Conservation (phyloP, 2,329 filamentous ascomycete species). For the Chaetomium strumarium region DNA sequence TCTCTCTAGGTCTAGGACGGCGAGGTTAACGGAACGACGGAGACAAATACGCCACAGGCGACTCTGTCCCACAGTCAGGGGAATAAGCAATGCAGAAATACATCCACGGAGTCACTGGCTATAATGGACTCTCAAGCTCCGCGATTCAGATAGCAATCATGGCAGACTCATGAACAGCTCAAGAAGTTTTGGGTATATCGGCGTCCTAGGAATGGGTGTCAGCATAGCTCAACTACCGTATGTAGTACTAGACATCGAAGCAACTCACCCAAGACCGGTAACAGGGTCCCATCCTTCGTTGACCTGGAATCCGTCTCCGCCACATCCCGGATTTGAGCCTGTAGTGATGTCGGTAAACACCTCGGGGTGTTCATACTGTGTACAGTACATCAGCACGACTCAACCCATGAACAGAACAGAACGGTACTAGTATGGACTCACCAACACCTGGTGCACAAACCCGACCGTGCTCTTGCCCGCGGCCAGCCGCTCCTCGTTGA, state of each 20-base stretch:
- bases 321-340: constrained; percentile 34
- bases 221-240: background rate
- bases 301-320: constrained; percentile 37
- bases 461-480: constrained; percentile 42
- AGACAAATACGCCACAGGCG: too few relatives aligned
- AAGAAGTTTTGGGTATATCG: constrained; percentile 11
- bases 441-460: constrained; percentile 47
- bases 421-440: constrained; percentile 12
- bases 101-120: too few relatives aligned
- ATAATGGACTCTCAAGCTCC: too few relatives aligned
- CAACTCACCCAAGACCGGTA: constrained; percentile 30
- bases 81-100: too few relatives aligned
- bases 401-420: background rate
- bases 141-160: background rate
- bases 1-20: too few relatives aligned
- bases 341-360: constrained; percentile 30
- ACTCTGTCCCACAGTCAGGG: too few relatives aligned
- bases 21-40: too few relatives aligned
- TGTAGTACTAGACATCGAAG: background rate
- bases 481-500: constrained; percentile 44
- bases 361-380: constrained; percentile 27
- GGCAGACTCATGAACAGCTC: constrained; percentile 16
- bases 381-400: background rate
- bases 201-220: constrained; percentile 12
- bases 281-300: constrained; percentile 38